These are phyloP conservation scores for Colletotrichum plurivorum DNA, from an alignment of 2,329 filamentous ascomycete species.

Conservation along the genomic window DNA sequence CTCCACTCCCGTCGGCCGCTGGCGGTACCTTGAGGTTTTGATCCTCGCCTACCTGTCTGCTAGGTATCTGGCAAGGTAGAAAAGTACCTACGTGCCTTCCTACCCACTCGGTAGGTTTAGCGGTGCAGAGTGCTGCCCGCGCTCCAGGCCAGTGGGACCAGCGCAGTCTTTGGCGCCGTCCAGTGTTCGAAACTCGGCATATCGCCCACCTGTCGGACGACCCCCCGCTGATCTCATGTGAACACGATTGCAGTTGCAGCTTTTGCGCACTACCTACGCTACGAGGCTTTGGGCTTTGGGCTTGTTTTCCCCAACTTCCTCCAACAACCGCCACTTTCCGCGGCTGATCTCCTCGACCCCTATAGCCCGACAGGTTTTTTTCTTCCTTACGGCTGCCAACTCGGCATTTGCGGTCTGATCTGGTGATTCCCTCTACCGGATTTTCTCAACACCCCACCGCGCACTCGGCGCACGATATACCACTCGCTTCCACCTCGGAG, in stretches of 20 bases:
- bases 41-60: too few species aligned
- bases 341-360: conserved; percentile 24
- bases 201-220: conserved; percentile 27
- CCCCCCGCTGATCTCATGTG: conserved; percentile 39
- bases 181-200: conserved; percentile 37
- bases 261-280: neutral
- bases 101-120: neutral
- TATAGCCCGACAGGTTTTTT: conserved; percentile 5
- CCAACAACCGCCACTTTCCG: conserved; percentile 33
- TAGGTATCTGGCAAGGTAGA: too few species aligned
- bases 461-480: conserved; percentile 15
- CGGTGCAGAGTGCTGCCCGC: conserved; percentile 7
- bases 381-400: conserved; percentile 18
- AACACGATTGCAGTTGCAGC: conserved; percentile 38
- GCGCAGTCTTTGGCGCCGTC: conserved; percentile 10
- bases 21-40: too few species aligned
- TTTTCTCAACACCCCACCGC: conserved; percentile 23
- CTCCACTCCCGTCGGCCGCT: too few species aligned
- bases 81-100: too few species aligned
- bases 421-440: conserved; percentile 6
- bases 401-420: conserved; percentile 24
- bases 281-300: conserved; percentile 22
- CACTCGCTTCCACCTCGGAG: conserved; percentile 7
- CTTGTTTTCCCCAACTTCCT: conserved; percentile 28
- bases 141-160: conserved; percentile 5